Conservation (phyloP, 2,329 filamentous ascomycete genomes). For the Sphaerulina vaccinii region DNA sequence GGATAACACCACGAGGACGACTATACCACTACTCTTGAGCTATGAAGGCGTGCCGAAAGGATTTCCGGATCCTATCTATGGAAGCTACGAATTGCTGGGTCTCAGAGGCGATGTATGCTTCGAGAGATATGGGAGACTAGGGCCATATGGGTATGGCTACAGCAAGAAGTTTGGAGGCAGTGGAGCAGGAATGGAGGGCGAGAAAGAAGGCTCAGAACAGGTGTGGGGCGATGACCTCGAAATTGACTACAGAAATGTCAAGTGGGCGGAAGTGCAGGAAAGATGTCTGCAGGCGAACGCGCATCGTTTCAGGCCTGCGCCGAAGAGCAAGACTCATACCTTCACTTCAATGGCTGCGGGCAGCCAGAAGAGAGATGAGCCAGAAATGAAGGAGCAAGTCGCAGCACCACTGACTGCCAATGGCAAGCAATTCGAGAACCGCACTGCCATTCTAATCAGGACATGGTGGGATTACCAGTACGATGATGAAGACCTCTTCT, state of each 20-base stretch:
- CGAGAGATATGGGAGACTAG: slow-evolving; percentile 83
- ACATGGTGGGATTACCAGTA: slow-evolving; percentile 80
- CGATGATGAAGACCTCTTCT: slow-evolving; percentile 75
- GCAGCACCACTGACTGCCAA: slow-evolving; percentile 14
- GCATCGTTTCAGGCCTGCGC: slow-evolving; percentile 60
- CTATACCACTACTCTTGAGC: slow-evolving; percentile 68
- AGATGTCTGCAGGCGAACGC: slow-evolving; percentile 71
- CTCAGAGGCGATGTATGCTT: slow-evolving; percentile 87
- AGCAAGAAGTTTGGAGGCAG: slow-evolving; percentile 73
- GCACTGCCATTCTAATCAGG: slow-evolving; percentile 77
- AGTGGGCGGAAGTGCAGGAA: slow-evolving; percentile 77
- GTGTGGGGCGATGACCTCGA: slow-evolving; percentile 71
- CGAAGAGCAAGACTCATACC: slow-evolving; percentile 37
- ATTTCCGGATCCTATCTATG: slow-evolving; percentile 79
- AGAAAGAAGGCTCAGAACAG: slow-evolving; percentile 73
- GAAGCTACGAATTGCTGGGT: slow-evolving; percentile 79
- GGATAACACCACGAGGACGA: slow-evolving; percentile 63
- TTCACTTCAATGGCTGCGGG: slow-evolving; percentile 43
- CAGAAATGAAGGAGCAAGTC: slow-evolving; percentile 18
- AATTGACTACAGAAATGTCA: slow-evolving; percentile 73
- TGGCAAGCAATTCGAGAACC: slow-evolving; percentile 41
- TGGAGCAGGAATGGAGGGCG: slow-evolving; percentile 80
- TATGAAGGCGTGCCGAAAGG: slow-evolving; percentile 77
- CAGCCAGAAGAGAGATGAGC: slow-evolving; percentile 28
- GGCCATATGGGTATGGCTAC: slow-evolving; percentile 88